Conservation (phyloP, 352 stramenopile genomes). For the Hyphochytrium catenoides region DNA sequence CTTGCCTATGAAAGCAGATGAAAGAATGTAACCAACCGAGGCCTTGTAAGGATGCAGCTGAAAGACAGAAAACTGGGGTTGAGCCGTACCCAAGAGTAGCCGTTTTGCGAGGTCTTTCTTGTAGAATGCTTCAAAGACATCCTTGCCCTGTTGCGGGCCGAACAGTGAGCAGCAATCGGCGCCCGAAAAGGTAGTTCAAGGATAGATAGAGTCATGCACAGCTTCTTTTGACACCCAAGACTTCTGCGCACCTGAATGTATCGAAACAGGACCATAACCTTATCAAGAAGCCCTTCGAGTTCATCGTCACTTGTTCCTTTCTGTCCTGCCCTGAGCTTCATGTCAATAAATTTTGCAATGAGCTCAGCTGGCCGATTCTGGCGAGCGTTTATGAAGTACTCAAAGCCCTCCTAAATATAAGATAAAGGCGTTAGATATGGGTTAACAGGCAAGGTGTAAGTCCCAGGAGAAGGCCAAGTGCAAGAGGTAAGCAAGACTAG, state of each 20-base stretch:
- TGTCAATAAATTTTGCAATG: slow-evolving; percentile 72
- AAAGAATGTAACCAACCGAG: no score
- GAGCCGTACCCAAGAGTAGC: slow-evolving; percentile 55
- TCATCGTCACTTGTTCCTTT: slow-evolving; percentile 59
- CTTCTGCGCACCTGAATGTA: no score
- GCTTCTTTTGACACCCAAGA: no score
- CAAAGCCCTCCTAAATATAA: slow-evolving; percentile 65
- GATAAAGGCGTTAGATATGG: no score
- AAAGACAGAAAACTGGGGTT: no score
- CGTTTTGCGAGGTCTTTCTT: slow-evolving; percentile 92
- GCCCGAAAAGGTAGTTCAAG: no score
- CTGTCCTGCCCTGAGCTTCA: slow-evolving; percentile 55
- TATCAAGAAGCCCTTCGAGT: slow-evolving; percentile 57
- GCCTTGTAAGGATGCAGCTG: no score
- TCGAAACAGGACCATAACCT: slow-evolving; percentile 83
- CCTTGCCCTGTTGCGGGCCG: slow-evolving; percentile 89
- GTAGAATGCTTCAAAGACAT: slow-evolving; percentile 98
- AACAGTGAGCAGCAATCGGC: no score
- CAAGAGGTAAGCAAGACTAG: no score
- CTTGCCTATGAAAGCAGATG: slow-evolving; percentile 15
- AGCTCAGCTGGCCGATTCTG: slow-evolving; percentile 59
- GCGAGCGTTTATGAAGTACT: slow-evolving; percentile 62
- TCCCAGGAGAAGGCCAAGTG: no score
- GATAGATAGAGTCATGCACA: no score
- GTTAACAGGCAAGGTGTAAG: no score